A percentile compares a stretch with the other conserved stretches of the same genome.
phyloP scores from a whole-genome alignment of 345 rosid species.

The Salix suchowensis region DNA sequence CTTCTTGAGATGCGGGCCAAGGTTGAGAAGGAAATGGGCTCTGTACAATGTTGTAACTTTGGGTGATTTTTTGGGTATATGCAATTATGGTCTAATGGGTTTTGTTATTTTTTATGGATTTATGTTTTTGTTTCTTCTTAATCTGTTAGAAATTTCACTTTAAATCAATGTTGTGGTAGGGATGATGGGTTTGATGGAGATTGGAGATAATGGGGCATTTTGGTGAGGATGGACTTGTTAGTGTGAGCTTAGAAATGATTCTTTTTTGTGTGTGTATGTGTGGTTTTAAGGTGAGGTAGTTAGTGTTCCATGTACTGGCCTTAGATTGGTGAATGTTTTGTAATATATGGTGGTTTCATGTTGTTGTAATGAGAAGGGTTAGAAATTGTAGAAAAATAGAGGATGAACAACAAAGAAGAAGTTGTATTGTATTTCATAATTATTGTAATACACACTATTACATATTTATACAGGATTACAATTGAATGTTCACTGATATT shows the following conservation, averaged over 20 bases:
- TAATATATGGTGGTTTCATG: background rate
- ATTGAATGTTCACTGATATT: too few relatives aligned
- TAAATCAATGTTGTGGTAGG: background rate
- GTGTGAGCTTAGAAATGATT: background rate
- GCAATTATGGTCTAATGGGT: background rate
- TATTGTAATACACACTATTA: too few relatives aligned
- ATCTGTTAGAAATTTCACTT: background rate
- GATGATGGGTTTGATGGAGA: background rate
- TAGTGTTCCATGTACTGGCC: background rate
- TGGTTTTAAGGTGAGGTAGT: background rate
- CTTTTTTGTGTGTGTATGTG: background rate
- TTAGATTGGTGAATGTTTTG: background rate
- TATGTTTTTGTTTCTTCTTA: background rate
- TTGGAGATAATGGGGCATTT: background rate
- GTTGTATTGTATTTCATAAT: too few relatives aligned
- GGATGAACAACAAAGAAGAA: too few relatives aligned
- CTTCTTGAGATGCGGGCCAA: conserved; percentile 21
- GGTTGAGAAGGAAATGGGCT: conserved; percentile 21
- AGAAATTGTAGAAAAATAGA: too few relatives aligned
- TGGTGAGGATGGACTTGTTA: background rate
- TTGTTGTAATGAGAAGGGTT: background rate
- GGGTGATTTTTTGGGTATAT: background rate
- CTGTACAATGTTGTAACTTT: conserved; percentile 7
- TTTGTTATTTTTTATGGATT: background rate
- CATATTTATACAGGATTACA: too few relatives aligned